Base-by-base conservation (phyloP, 805 yeast species). In the Ogataea philodendri region DNA sequence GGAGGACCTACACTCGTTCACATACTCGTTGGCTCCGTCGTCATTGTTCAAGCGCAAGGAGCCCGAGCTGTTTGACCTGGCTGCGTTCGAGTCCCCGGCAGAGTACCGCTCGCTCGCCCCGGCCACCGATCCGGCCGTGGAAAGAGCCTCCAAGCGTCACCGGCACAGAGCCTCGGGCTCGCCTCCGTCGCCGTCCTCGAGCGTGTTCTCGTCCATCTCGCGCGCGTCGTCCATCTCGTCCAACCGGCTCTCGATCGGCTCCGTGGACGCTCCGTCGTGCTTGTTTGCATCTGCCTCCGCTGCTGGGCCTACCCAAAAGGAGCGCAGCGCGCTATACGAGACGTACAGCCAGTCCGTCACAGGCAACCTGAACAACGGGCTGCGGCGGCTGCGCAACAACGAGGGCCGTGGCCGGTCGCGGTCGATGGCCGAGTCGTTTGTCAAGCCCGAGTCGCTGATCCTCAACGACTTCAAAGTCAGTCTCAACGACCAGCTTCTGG, bases 271-370 rank as follows among this genome's bases (percentile, higher is more conserved):
- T 8, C 41, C 47, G 6, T 22, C 47, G 9, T 45, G 51, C 27
- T 57, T 60, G 7, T 55, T 59, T 35, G 51, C 59, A 4, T 56
- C 61, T 7, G 59, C 57, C 51, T 10, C 48, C 55, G n/a, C 26
- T 38, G 4, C 35, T 43, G 14, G 33, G 14, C 10, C 32, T 10
- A 28, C 45, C 1, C 45, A 40, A 17, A 44, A 45, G 22, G 42
- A 51, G 30, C 42, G 49, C 22, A 50, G 42, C 22, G 37, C 55
- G 5, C 42, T 51, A 16, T 54, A 49, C 39, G 59, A 54, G 16
- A 51, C 55, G 5, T 52, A 49, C 33, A 49, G 46, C 25, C 55
- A 52, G 34, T 45, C 57, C 5, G 37, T 52, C 7, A 45, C 42
- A 15, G 55, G 58, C 6, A 50, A 52, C 9, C 28, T 49, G 28